Base-by-base conservation (phyloP, 805 yeast genomes). In the Candida odintsovae region DNA sequence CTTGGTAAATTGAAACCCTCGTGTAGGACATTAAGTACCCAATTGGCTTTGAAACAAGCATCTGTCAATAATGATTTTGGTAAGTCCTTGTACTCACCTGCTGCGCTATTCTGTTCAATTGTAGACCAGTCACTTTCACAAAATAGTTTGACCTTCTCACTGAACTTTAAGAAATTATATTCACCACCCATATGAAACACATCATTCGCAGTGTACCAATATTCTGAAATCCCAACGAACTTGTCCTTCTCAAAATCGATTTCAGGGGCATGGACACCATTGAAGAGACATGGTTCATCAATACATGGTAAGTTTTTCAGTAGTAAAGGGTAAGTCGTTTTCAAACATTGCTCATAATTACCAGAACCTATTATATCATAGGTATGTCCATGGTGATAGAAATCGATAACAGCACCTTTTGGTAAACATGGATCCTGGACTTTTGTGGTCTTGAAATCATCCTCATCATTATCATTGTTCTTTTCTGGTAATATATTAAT, bases 121-220 rank as follows among this genome's bases (percentile, higher is more conserved):
- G 76, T 67, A 1, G 66, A 59, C 97, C 98, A 94, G 42, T 82
- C 79, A 49, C 79, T 73, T 52, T 79, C 83, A 69, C 99, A 94
- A 57, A 82, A 90, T 28, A 75, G 73, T 50, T 77, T 75, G 4
- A 90, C 86, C 44, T 78, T 76, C 31, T 71, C 76, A 60, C 80
- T 84, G 58, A 86, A 89, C 36, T 74, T 69, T 33, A 76, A 72
- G 60, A 82, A 92, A 58, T 87, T 87, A 63, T 90, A 90, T 46
- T 82, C 88, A 13, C 97, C 98, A 3, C 95, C 92, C 69, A 89
- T 75, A 36, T 83, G 80, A 63, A 90, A 90, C 4, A 92, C 78
- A 60, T 92, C 98, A 58, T 90, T 86, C 3, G 97, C 90, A 1
- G 97, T 89, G 62, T 94, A 92, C 97, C 98, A 94, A 68, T 89